Evolutionary conservation across 1,284 basidiomycete genomes (phyloP), one percentile per base, ranked within the genome.

Genomic region (Wolfiporia cocos): DNA sequence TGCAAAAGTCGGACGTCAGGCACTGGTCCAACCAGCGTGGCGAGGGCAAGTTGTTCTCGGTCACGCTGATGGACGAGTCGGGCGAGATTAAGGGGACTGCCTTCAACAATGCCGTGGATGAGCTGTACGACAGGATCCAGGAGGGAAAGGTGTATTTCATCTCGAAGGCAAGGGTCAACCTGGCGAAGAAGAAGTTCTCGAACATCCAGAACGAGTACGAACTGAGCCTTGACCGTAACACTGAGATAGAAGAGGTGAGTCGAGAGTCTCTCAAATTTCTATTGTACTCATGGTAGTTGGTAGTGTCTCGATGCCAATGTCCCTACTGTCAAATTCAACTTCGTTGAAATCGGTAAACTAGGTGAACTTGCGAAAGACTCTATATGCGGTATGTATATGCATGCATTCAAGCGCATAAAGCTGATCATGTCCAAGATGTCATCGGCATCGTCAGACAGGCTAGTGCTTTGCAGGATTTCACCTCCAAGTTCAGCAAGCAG

Each of bases 121-220:
- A 81, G 34, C 75, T 94, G 37, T 96, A 88, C 67, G 78, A 87
- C 17, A 76, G 82, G 52, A 61, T 99, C 12, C 78, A 95, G 55
- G 94, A 97, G 62, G 90, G 89, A 41, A 93, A 94, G 61, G 93
- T 95, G 9, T 99, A 93, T 65, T 92, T 78, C 59, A 75, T 99
- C 48, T 91, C 90, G 1, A 91, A 88, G 56, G 95, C 89, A 6
- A 79, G 89, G 42, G 86, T 99, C 58, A 90, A 91, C 59, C 81
- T 98, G 23, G 94, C 95, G 34, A 99, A 98, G 71, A 98, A 95
- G 69, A 95, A 97, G 67, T 99, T 96, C 65, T 89, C 80, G 39
- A 92, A 88, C 58, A 66, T 96, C 37, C 70, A 77, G 51, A 97
- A 96, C 61, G 94, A 99, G 59, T 99, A 99, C 58, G 95, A 99